Base-by-base conservation (phyloP, 2,329 filamentous ascomycete species). In the Penicillium rolfsii region DNA sequence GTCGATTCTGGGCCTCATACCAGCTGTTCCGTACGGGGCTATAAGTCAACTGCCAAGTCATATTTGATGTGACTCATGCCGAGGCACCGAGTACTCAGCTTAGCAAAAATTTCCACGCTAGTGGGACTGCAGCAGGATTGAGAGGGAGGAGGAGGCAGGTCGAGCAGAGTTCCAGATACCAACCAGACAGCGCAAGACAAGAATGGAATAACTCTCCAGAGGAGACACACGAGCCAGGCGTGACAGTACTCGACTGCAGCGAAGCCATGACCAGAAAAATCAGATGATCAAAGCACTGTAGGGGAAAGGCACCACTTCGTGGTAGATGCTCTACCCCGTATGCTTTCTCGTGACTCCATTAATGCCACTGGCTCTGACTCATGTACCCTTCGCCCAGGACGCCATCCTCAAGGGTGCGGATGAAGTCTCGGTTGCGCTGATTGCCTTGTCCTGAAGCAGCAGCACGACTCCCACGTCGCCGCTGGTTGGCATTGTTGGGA, bases 381-480 rank as follows among this genome's bases (percentile, higher is more conserved):
- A 93, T 91, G 73, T 93, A 97, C 1, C 93, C 92, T 77, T 98
- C 94, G 76, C 97, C 94, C 58, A 98, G 81, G 1, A 93, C 97
- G 38, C 95, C 87, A 78, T 98, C 95, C 78, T 99, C 95, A 64
- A 99, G 82, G 64, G 91, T 97, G 58, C 95, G 88, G 70, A 99
- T 96, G 74, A 99, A 97, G 74, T 98, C 94, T 45, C 93, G 84
- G 71, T 93, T 84, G 59, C 82, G 77, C 49, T 79, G 74, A 58
- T 81, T 82, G 48, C 77, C 76, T 78, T 83, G 81, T 55, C 77
- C 76, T 5, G 35, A 36, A 43, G 40, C 40, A 78, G 83, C 74
- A 48, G 85, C 84, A 58, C 93, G 85, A 73, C 91, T 94, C 48
- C 91, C 90, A 74, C 93, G 85, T 71, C 93, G 86, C 45, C 90